These are phyloP conservation scores for Phialophora expanda DNA, from an alignment of 2,329 filamentous ascomycete species.

Conservation along the genomic window DNA sequence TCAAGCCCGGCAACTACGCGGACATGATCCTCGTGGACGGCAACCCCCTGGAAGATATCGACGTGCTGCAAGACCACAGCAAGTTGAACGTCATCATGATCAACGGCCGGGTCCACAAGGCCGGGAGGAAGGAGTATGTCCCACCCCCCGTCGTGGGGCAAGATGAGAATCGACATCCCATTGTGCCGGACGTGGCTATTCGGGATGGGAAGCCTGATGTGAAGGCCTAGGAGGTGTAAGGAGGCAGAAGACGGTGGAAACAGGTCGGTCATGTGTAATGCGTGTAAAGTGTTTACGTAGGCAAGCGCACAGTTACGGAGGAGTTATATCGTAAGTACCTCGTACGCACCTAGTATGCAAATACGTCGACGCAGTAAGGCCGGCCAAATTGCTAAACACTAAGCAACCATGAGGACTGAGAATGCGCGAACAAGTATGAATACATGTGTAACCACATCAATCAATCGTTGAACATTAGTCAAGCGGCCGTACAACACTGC, in stretches of 20 bases:
- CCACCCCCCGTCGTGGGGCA: conserved; percentile 20
- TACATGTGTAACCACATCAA: too few relatives aligned
- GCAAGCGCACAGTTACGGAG: too few relatives aligned
- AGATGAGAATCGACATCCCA: conserved; percentile 24
- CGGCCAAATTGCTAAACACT: background rate
- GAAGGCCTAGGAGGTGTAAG: background rate
- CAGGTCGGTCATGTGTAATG: too few relatives aligned
- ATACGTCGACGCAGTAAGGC: background rate
- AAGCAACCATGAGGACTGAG: too few relatives aligned
- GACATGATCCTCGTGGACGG: conserved; percentile 56
- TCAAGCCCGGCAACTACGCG: conserved; percentile 51
- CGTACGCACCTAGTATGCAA: background rate
- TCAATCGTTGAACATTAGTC: too few relatives aligned
- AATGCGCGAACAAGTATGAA: too few relatives aligned
- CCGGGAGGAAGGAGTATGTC: conserved; percentile 34
- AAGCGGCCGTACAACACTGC: too few relatives aligned
- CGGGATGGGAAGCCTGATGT: conserved; percentile 16
- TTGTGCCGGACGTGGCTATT: conserved; percentile 25
- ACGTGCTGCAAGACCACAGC: conserved; percentile 51
- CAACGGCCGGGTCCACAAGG: conserved; percentile 56
- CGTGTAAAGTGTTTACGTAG: background rate
- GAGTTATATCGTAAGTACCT: too few relatives aligned
- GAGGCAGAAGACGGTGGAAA: background rate
- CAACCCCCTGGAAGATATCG: conserved; percentile 52
- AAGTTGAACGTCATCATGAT: conserved; percentile 56